Base-by-base conservation (phyloP, 495 filamentous ascomycete species). In the Bombardia bombarda region DNA sequence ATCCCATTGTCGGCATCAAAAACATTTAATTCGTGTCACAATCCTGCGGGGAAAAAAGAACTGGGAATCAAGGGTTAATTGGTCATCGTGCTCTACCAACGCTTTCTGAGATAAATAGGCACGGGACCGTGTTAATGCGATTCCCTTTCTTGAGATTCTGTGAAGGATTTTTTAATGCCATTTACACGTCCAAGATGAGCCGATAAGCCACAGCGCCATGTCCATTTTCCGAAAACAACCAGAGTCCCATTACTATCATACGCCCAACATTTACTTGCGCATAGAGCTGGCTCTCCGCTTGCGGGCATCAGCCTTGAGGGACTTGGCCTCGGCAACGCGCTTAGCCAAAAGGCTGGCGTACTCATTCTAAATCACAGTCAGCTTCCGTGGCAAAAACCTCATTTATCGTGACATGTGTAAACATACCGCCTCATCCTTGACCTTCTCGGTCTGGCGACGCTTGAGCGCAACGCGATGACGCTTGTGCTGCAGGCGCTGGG, bases 401-500 rank as follows among this genome's bases (percentile, higher is more conserved):
- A 32, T 28, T 41, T 13, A 3, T 23, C 9, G 17, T 14, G 24
- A 32, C 18, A 31, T 35, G 42, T 31, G 40, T 21, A 26, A 56
- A 83, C 89, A 61, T 93, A 98, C 92, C 21, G 92, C 93, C 77
- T 92, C 92, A 71, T 98, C 93, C 78, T 93, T 95, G 67, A 83
- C 79, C 68, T 86, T 80, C 77, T 96, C 93, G 57, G 88, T 70
- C 64, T 84, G 83, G 65, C 93, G 89, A 69, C 90, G 88, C 89
- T 98, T 98, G 70, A 98, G 81, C 58, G 92, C 90, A 57, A 90
- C 77, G 57, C 86, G 77, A 75, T 97, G 90, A 62, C 92, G 88
- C 86, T 97, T 97, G 83, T 90, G 92, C 78, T 98, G 92, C 57
- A 98, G 88, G 67, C 92, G 93, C 74, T 98, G 92, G 72, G 92